These are phyloP conservation scores for Linnemannia schmuckeri DNA, from an alignment of 192 early-diverging fungal genomes.

Conservation along the genomic window DNA sequence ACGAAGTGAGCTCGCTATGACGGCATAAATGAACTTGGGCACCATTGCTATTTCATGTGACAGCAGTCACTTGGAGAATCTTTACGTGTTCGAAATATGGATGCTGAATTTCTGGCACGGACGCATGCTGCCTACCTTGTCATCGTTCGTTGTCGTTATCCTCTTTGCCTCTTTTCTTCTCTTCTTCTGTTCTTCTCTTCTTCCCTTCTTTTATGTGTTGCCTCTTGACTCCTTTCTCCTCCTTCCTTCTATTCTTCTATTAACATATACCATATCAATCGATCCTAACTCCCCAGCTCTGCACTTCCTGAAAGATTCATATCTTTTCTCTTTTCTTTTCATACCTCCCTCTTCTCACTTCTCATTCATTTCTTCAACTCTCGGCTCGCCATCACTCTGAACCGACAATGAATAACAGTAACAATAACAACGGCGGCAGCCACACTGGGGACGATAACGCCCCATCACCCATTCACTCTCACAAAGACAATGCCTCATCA, in stretches of 20 bases:
- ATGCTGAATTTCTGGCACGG: no score
- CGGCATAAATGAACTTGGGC: not conserved
- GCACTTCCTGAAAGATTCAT: no score
- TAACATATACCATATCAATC: no score
- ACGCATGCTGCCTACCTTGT: not conserved
- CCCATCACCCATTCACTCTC: not conserved
- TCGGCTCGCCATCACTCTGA: not conserved
- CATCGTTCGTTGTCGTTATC: not conserved
- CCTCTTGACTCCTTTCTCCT: not conserved
- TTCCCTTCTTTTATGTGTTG: not conserved
- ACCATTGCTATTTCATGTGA: not conserved
- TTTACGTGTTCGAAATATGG: no score
- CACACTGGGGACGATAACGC: not conserved
- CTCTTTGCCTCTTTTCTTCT: not conserved
- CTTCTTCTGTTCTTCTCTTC: not conserved
- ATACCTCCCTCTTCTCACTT: not conserved
- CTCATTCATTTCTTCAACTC: not conserved
- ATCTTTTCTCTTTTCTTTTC: no score
- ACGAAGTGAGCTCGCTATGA: not conserved
- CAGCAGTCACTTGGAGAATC: not conserved
- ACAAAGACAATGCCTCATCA: slow-evolving; percentile 4
- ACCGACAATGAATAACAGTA: not conserved
- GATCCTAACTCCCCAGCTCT: no score
- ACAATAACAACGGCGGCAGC: no score
- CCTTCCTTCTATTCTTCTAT: no score